Percentiles rank a stretch among this genome's conserved stretches.
Evolutionary conservation across 768 basidiomycete genomes (phyloP).

Genomic region (Suillus subalutaceus): DNA sequence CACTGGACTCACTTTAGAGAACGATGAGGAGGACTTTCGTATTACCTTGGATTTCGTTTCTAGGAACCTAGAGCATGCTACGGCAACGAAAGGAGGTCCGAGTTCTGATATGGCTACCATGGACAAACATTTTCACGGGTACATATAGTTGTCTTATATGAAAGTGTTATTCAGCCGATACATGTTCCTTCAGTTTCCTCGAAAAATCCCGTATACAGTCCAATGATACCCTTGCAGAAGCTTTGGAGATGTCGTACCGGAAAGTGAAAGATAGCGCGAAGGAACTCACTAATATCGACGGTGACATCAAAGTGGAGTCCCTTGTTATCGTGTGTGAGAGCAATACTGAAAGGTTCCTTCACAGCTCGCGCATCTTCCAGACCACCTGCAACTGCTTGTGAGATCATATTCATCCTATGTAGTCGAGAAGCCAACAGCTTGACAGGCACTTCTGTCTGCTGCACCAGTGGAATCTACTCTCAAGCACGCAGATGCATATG

Average conservation of each 20-base stretch:
- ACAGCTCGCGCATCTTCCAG: constrained; percentile 63
- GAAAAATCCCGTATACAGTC: constrained; percentile 75
- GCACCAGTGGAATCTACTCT: constrained; percentile 54
- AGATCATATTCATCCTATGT: constrained; percentile 20
- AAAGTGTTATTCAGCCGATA: constrained; percentile 9
- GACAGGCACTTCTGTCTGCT: constrained; percentile 58
- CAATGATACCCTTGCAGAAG: constrained; percentile 60
- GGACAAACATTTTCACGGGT: constrained; percentile 61
- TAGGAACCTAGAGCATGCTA: constrained; percentile 60
- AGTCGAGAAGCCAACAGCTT: constrained; percentile 10
- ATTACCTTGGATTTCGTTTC: constrained; percentile 57
- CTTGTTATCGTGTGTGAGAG: neutral
- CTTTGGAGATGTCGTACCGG: constrained; percentile 55
- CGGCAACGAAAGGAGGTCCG: constrained; percentile 52
- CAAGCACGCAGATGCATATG: constrained; percentile 54
- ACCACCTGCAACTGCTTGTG: constrained; percentile 76
- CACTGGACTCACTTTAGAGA: constrained; percentile 50
- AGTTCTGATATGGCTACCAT: constrained; percentile 58
- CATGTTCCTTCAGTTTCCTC: constrained; percentile 44
- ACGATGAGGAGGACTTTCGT: constrained; percentile 46
- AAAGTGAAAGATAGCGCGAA: constrained; percentile 54
- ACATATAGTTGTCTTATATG: constrained; percentile 12
- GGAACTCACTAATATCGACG: constrained; percentile 61
- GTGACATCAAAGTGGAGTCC: constrained; percentile 57
- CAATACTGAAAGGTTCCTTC: constrained; percentile 11